Base-by-base conservation (phyloP, 306 rosid species). In the Potentilla sterilis region DNA sequence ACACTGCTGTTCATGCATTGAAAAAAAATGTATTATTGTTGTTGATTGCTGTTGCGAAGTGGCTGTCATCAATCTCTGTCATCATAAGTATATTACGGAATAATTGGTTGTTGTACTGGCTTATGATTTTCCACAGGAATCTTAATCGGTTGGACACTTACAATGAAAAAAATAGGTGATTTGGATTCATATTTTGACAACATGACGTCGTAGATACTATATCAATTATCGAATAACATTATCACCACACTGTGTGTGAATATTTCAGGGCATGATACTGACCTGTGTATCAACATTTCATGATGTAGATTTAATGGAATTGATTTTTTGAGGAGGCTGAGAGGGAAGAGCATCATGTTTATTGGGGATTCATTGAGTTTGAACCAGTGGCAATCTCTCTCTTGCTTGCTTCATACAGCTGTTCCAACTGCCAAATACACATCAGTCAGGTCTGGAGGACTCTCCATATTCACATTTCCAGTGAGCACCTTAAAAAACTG, bases 351-450 rank as follows among this genome's bases (percentile, higher is more conserved):
- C 52, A 46, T 85, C 19, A 76, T 82, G 86, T 85, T 85, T 43
- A 78, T 85, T 2, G 86, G 88, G 62, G 86, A 85, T 66, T 85
- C 86, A 0, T 82, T 85, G 86, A 82, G 88, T 77, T 73, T 85
- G 76, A 85, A 85, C 43, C 88, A 85, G 7, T 85, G 88, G 82
- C 86, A 82, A 58, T 85, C 88, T 6, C 78, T 85, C 15, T 74
- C 84, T 70, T 85, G 88, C 75, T 69, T 85, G 88, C 84, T 85
- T 74, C 79, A 82, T 55, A 41, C 66, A 0, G 77, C 66, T 66
- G 78, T 49, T 54, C 86, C 81, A 34, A 28, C 21, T 19, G 61
- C 78, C 28, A 63, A 46, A 21, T 82, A 82, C 69, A 73, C 71
- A 38, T 58, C 24, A 15, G 55, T 67, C 62, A 72, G 83, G 59